Evolutionary conservation across 1,284 basidiomycete genomes (phyloP), one percentile per base, ranked within the genome.

Genomic region (Kalmanozyma brasiliensis): DNA sequence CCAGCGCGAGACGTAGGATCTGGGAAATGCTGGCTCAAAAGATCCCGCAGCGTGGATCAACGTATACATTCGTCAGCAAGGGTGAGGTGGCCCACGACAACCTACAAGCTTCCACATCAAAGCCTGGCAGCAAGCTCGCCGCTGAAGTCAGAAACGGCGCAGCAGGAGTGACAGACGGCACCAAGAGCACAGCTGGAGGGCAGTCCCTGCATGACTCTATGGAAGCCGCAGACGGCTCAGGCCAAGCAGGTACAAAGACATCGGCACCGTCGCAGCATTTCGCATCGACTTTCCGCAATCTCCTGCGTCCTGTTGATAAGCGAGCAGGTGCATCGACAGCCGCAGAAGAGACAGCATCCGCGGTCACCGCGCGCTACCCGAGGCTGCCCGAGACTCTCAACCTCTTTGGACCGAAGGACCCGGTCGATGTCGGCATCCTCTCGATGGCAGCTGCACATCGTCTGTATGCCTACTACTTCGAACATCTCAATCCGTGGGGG

Each of bases 1-100:
- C 49, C 6, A 55, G 29, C 19, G 67, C 67, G 4, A 43, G 67
- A 17, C 48, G 67, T 0, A 52, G 67, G 29, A 70, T 70, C 38
- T 70, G 67, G 67, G 67, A 70, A 38, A 70, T 70, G 61, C 53
- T 70, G 1, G 60, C 67, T 2, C 57, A 61, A 16, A 70, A 65
- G 57, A 64, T 65, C 32, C 57, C 67, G 22, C 61, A 70, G 26
- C 67, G 67, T n/a, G 67, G 67, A 6, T 70, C 67, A 3, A 70
- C 67, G 2, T 70, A 70, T 34, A 70, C 61, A 4, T 70, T 70
- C 17, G 61, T 70, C 47, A 70, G 61, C 47, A 64, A 70, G 33
- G 67, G 67, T 14, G 67, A 70, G 32, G 61, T 70, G 2, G 67
- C 61, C 5, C 67, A 64, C 14, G 67, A 70, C 53, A 60, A 60